phyloP scores from a whole-genome alignment of 1,284 basidiomycete genomes.

The Rhodotorula sp. region DNA sequence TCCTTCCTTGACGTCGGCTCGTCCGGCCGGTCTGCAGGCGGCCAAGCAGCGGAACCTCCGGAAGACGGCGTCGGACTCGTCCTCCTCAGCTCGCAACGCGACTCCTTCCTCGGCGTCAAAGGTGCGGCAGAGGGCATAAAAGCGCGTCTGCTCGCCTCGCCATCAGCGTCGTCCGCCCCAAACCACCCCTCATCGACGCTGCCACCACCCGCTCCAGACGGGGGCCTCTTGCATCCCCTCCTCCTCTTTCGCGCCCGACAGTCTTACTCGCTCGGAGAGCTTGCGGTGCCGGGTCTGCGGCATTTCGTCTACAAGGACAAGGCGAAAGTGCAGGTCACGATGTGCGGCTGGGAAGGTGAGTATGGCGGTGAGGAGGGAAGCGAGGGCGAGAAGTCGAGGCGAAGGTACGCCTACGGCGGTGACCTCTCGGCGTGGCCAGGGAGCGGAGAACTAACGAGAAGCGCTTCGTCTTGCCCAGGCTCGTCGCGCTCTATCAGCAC shows the following conservation, averaged over 20 bases:
- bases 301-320: constrained; percentile 95
- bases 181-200: not conserved
- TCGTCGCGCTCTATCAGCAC: constrained; percentile 78
- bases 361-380: constrained; percentile 64
- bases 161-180: not conserved
- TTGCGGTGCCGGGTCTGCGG: constrained; percentile 80
- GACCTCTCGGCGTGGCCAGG: no score
- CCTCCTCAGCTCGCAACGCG: constrained; percentile 52
- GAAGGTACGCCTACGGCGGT: constrained; percentile 8
- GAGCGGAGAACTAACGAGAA: no score
- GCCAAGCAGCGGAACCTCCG: not conserved
- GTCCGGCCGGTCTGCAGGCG: not conserved
- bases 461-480: constrained; percentile 51
- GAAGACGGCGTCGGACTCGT: constrained; percentile 47
- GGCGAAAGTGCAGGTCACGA: constrained; percentile 79
- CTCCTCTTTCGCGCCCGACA: constrained; percentile 57
- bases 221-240: constrained; percentile 56
- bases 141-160: constrained; percentile 2
- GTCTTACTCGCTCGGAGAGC: constrained; percentile 54
- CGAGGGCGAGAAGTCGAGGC: constrained; percentile 55
- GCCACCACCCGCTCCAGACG: not conserved
- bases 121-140: constrained; percentile 66
- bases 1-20: constrained; percentile 58
- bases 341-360: constrained; percentile 75
- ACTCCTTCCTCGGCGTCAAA: constrained; percentile 55